A percentile compares a stretch with the other conserved stretches of the same genome.
These are phyloP conservation scores for Dothideomycetes sp. DNA, from an alignment of 2,329 filamentous ascomycete species.

Conservation along the genomic window DNA sequence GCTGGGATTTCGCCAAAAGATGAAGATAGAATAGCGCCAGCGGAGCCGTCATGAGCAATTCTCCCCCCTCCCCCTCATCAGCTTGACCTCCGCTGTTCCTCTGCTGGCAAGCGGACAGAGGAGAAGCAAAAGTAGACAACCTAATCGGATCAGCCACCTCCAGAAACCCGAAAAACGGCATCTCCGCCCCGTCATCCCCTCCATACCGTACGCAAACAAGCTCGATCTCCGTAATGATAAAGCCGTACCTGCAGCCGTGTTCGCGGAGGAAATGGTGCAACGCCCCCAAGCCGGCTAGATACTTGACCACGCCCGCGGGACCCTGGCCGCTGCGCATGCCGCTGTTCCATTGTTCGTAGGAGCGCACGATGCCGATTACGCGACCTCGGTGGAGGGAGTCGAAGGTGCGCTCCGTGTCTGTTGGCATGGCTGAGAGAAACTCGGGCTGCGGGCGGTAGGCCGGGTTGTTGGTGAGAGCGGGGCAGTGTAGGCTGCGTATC, in stretches of 20 bases:
- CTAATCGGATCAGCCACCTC: slow-evolving; percentile 56
- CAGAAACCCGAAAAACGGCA: slow-evolving; percentile 79
- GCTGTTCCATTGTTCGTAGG: slow-evolving; percentile 90
- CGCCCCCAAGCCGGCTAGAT: slow-evolving; percentile 75
- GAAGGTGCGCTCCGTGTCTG: slow-evolving; percentile 39
- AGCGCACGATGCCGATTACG: slow-evolving; percentile 77
- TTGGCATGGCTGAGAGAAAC: slow-evolving; percentile 54
- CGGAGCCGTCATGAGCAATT: slow-evolving; percentile 52
- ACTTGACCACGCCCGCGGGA: slow-evolving; percentile 76
- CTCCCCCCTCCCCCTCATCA: slow-evolving; percentile 18
- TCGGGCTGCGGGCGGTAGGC: slow-evolving; percentile 48
- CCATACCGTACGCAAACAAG: slow-evolving; percentile 82
- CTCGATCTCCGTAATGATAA: slow-evolving; percentile 94
- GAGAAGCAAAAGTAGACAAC: slow-evolving; percentile 29
- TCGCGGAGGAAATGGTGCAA: slow-evolving; percentile 89
- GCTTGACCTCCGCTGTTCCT: no score
- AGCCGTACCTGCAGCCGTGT: slow-evolving; percentile 85
- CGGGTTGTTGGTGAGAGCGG: slow-evolving; percentile 20
- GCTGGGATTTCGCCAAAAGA: slow-evolving; percentile 55
- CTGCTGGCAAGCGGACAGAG: no score
- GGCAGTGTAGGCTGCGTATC: slow-evolving; percentile 29
- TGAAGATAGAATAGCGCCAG: slow-evolving; percentile 70
- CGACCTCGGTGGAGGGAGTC: slow-evolving; percentile 41
- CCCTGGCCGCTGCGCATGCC: slow-evolving; percentile 72
- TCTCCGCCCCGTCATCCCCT: slow-evolving; percentile 29